These are phyloP conservation scores for Vitis hybrid DNA, from an alignment of 177 flowering plant species.

Conservation along the genomic window DNA sequence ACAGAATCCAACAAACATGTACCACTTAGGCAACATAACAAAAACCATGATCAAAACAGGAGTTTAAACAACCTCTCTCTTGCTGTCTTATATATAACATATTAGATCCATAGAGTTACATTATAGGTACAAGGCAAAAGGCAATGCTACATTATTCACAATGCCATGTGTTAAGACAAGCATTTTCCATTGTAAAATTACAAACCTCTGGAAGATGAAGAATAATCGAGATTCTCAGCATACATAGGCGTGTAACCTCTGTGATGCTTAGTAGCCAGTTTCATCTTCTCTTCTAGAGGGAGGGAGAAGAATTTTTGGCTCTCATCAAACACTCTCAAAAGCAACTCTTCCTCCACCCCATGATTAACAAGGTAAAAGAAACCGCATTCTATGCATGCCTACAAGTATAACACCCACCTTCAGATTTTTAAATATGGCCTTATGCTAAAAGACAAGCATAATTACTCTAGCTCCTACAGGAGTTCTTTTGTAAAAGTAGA, in stretches of 20 bases:
- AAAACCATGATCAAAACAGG: neutral
- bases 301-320: slow-evolving; percentile 70
- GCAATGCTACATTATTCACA: no score
- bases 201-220: slow-evolving; percentile 50
- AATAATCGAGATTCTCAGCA: slow-evolving; percentile 65
- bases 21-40: neutral
- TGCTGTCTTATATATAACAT: no score
- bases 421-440: no score
- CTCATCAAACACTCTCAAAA: slow-evolving; percentile 51
- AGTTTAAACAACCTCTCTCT: no score
- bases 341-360: slow-evolving; percentile 65
- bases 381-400: slow-evolving; percentile 81
- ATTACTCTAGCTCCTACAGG: no score
- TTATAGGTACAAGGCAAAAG: no score
- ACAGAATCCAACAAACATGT: neutral
- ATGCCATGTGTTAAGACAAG: no score
- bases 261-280: slow-evolving; percentile 45
- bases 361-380: slow-evolving; percentile 90
- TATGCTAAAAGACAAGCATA: no score
- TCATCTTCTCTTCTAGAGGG: slow-evolving; percentile 69
- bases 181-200: neutral
- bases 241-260: slow-evolving; percentile 75
- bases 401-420: neutral
- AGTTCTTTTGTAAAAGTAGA: no score
- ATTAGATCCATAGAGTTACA: no score